Evolutionary conservation across 495 filamentous ascomycete genomes (phyloP), one percentile per base, ranked within the genome.

Genomic region (Astrothelium macrocarpum): DNA sequence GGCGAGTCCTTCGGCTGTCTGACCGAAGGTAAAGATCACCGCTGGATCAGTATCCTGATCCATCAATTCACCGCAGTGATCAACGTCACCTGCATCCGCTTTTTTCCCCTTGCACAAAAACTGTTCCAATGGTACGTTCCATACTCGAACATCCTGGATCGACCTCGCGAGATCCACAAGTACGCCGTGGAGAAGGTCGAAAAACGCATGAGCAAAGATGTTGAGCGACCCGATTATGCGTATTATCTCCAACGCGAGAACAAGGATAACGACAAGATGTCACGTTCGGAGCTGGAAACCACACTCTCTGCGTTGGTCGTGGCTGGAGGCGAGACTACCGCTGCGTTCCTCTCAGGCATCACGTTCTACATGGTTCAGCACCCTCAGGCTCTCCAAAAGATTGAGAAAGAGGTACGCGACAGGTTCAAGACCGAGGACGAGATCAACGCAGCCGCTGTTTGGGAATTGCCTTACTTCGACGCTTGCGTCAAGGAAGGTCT

Each of bases 401-500:
- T 60, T 10, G 58, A 53, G 31, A 56, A 45, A 0, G 72, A 74
- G 67, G 66, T 74, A 28, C 68, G 72, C 9, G 32, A 14, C 3
- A 53, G 64, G 0, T 66, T 68, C 64, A 66, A 67, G 60, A 58
- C 59, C 9, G 69, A 71, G 59, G 59, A 64, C 29, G 71, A 74
- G 20, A 53, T 72, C 12, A 71, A 53, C 20, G 73, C 73, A 63
- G 62, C 70, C 25, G 66, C 76, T 67, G 72, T 78, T 3, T 70
- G 67, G 53, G 73, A 71, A 31, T 69, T 81, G 5, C 73, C 72
- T 0, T 81, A 78, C 53, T 66, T 80, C 25, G 71, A 72, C 12
- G 79, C 78, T 2, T 80, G 76, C 62, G 75, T 85, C 16, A 77
- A 78, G 26, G 82, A 85, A 70, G 78, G 79, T 0, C 73, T 83